A percentile compares a stretch with the other conserved stretches of the same genome.
phyloP scores from a whole-genome alignment of 129 eudicot species.

The Lonicera japonica region DNA sequence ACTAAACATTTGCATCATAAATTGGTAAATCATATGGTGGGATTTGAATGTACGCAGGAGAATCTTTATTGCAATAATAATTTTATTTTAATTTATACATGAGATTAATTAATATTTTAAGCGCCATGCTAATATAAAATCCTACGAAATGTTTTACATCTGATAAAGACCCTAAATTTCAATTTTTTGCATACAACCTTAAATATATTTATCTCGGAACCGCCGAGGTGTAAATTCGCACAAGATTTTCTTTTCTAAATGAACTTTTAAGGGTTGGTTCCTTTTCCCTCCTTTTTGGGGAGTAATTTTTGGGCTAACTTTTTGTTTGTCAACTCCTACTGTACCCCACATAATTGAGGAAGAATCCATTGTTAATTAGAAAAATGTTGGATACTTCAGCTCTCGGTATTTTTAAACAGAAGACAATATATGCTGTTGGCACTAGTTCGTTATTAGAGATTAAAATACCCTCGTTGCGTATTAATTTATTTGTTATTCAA shows the following conservation, averaged over 20 bases:
- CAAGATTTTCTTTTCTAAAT: neutral
- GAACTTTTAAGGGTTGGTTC: slow-evolving; percentile 12
- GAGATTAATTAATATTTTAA: too few relatives aligned
- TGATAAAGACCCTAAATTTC: too few relatives aligned
- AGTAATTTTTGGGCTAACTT: slow-evolving; percentile 12
- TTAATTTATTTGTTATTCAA: neutral
- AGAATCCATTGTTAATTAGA: slow-evolving; percentile 19
- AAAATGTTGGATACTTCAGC: slow-evolving; percentile 25
- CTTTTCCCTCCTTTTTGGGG: slow-evolving; percentile 34
- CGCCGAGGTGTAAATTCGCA: too few relatives aligned
- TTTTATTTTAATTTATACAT: too few relatives aligned
- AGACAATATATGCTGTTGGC: slow-evolving; percentile 47
- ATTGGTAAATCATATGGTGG: too few relatives aligned
- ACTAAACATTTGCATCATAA: too few relatives aligned
- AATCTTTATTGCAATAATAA: too few relatives aligned
- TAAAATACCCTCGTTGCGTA: neutral
- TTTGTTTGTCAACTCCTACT: slow-evolving; percentile 35
- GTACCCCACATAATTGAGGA: neutral
- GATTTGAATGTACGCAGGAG: too few relatives aligned
- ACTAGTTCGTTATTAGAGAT: slow-evolving; percentile 18
- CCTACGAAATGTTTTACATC: too few relatives aligned
- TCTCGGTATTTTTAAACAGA: slow-evolving; percentile 8
- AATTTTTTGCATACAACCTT: too few relatives aligned
- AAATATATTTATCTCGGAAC: too few relatives aligned
- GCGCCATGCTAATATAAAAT: too few relatives aligned